phyloP scores from a whole-genome alignment of 1,139 yeast genomes.

The Blastobotrys ciferrii region DNA sequence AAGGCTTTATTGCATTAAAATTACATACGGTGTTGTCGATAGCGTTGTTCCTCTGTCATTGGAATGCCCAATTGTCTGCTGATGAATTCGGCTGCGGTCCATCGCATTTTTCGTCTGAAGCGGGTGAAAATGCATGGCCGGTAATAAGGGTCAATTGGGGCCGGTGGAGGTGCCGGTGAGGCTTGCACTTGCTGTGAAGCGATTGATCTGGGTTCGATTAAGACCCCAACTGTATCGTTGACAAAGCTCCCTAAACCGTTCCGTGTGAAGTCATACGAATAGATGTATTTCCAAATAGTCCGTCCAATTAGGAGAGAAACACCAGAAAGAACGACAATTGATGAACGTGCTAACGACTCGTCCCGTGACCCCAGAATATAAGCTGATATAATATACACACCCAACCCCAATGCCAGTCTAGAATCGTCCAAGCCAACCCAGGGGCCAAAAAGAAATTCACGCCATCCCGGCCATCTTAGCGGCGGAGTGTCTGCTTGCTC shows the following conservation, averaged over 20 bases:
- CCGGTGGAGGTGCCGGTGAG: neutral
- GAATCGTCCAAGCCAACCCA: constrained; percentile 17
- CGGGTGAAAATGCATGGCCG: neutral
- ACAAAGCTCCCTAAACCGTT: constrained; percentile 8
- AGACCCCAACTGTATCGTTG: constrained; percentile 6
- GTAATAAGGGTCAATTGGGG: neutral
- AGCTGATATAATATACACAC: constrained; percentile 18
- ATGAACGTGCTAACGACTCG: constrained; percentile 12
- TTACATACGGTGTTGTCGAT: neutral
- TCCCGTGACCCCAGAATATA: constrained; percentile 15
- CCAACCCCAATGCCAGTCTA: constrained; percentile 16
- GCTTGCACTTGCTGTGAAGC: no score
- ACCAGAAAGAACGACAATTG: constrained; percentile 15
- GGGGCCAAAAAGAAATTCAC: constrained; percentile 12
- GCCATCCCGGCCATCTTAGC: constrained; percentile 4
- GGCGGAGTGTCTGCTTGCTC: constrained; percentile 7
- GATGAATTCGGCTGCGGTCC: neutral
- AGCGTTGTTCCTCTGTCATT: neutral
- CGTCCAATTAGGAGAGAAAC: constrained; percentile 13
- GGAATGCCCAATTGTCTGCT: constrained; percentile 6
- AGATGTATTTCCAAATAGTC: constrained; percentile 12
- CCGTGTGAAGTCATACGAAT: constrained; percentile 11
- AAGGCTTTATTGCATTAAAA: neutral
- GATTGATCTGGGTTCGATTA: constrained; percentile 11
- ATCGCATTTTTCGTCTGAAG: neutral